Evolutionary conservation across 2,329 filamentous ascomycete species (phyloP).

Genomic region (Cordyceps tenuipes): DNA sequence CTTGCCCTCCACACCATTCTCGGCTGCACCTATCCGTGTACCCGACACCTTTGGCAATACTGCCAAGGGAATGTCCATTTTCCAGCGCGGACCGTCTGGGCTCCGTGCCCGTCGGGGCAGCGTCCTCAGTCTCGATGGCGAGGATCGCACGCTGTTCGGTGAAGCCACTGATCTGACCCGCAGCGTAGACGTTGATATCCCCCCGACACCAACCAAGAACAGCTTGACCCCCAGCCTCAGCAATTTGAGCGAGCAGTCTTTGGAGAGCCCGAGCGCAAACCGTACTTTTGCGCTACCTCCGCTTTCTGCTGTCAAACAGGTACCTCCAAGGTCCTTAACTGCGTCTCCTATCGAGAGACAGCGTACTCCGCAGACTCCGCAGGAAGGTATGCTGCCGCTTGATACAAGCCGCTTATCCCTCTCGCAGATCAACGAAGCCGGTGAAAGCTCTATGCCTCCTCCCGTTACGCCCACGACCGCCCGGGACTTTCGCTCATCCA

Average conservation of each 20-base stretch:
- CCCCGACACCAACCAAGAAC: conserved; percentile 90
- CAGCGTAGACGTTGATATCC: conserved; percentile 51
- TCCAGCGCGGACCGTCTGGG: conserved; percentile 45
- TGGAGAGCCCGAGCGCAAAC: conserved; percentile 41
- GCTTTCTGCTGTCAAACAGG: conserved; percentile 32
- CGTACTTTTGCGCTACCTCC: conserved; percentile 34
- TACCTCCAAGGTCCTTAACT: conserved; percentile 33
- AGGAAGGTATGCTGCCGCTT: conserved; percentile 62
- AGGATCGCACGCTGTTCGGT: conserved; percentile 50
- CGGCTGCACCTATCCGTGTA: conserved; percentile 41
- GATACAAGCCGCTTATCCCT: conserved; percentile 81
- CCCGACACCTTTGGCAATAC: conserved; percentile 45
- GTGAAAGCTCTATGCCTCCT: conserved; percentile 29
- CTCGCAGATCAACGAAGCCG: conserved; percentile 46
- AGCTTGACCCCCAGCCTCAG: conserved; percentile 35
- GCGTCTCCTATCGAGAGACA: conserved; percentile 54
- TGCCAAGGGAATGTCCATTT: conserved; percentile 57
- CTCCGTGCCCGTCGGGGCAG: conserved; percentile 51
- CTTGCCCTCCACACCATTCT: conserved; percentile 74
- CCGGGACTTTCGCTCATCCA: conserved; percentile 41
- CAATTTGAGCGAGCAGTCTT: conserved; percentile 29
- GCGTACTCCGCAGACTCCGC: conserved; percentile 69
- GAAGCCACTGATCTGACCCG: conserved; percentile 21
- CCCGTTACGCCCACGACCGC: conserved; percentile 77
- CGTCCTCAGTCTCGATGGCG: conserved; percentile 72